These are phyloP conservation scores for Aureobasidium lini DNA, from an alignment of 2,329 filamentous ascomycete genomes.

Conservation along the genomic window DNA sequence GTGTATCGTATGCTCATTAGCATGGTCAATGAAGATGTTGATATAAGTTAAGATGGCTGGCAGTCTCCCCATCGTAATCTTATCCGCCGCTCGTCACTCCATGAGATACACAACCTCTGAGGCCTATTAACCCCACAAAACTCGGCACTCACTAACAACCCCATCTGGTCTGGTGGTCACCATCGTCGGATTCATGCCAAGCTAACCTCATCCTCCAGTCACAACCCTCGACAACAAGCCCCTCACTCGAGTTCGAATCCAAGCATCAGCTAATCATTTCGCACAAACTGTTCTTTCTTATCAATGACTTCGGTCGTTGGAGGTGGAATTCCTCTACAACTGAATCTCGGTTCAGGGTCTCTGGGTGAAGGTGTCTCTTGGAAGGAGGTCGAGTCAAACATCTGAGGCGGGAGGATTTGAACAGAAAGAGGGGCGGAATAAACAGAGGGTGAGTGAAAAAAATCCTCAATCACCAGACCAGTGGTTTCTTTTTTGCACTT, in stretches of 20 bases:
- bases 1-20: no score
- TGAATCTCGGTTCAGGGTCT: neutral
- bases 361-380: neutral
- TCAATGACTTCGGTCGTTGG: neutral
- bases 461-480: neutral
- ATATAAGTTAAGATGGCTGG: no score
- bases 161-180: neutral
- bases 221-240: neutral
- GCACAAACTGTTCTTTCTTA: neutral
- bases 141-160: neutral
- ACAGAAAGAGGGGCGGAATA: neutral
- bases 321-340: constrained; percentile 4
- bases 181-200: neutral
- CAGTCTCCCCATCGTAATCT: no score
- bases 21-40: no score
- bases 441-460: neutral
- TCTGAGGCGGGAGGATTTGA: neutral
- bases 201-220: neutral
- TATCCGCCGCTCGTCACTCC: neutral
- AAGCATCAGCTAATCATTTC: neutral
- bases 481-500: neutral
- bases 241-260: neutral
- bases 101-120: neutral
- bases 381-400: neutral
- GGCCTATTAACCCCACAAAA: neutral